phyloP scores from a whole-genome alignment of 495 filamentous ascomycete genomes.

The Penicillium roqueforti region DNA sequence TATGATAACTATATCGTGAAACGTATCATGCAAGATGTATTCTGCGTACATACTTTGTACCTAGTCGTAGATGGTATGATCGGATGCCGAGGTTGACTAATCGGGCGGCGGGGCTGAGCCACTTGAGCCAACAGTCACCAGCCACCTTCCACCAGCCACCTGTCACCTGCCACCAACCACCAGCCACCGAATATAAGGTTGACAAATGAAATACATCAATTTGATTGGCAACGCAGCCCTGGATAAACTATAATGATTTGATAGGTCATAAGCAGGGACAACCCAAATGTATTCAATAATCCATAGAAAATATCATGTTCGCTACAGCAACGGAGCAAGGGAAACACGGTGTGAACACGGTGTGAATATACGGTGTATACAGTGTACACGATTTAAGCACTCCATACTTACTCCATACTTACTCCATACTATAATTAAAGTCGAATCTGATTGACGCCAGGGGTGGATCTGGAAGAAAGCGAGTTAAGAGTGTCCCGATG shows the following conservation, averaged over 20 bases:
- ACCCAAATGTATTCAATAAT: not conserved
- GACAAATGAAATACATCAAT: constrained; percentile 1
- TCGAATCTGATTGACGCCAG: constrained; percentile 8
- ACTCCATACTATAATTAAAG: constrained; percentile 2
- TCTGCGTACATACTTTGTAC: not conserved
- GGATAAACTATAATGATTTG: not conserved
- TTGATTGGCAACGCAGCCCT: not conserved
- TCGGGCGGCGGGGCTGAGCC: not conserved
- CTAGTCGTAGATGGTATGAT: too few species aligned
- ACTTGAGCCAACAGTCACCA: too few species aligned
- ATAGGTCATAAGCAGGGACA: not conserved
- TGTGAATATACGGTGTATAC: too few species aligned
- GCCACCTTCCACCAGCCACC: too few species aligned
- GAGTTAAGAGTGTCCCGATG: constrained; percentile 7
- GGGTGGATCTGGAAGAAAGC: constrained; percentile 8
- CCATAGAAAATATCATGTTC: not conserved
- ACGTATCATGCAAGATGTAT: not conserved
- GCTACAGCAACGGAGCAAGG: constrained; percentile 5
- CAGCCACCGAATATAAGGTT: too few species aligned
- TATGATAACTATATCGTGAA: not conserved
- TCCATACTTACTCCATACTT: not conserved
- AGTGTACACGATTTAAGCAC: too few species aligned
- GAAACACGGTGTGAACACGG: too few species aligned
- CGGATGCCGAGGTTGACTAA: constrained; percentile 1
- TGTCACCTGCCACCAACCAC: too few species aligned